Evolutionary conservation across 2,329 filamentous ascomycete genomes (phyloP).

Genomic region (Alternaria sp.): DNA sequence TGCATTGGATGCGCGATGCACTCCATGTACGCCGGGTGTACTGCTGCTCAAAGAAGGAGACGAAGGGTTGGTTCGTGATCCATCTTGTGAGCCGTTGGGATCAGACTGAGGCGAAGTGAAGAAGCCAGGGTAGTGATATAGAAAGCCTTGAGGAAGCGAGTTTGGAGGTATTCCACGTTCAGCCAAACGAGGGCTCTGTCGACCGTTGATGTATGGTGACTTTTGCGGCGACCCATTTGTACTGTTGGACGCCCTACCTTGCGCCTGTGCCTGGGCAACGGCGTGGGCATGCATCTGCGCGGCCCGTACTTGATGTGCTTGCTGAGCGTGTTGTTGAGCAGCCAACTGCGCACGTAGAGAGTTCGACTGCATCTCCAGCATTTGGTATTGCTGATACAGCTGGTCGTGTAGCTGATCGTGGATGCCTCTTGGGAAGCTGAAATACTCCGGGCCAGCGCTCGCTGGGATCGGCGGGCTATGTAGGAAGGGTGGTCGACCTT

Average conservation of each 20-base stretch:
- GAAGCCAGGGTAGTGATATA: conserved; percentile 57
- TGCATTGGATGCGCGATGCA: conserved; percentile 55
- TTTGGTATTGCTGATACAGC: conserved; percentile 59
- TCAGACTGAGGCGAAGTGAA: conserved; percentile 52
- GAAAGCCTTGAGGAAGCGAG: conserved; percentile 51
- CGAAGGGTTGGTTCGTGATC: conserved; percentile 57
- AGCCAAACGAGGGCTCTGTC: conserved; percentile 43
- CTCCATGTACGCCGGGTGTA: conserved; percentile 53
- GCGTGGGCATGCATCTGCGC: conserved; percentile 49
- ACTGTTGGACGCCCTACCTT: conserved; percentile 43
- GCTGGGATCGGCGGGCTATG: conserved; percentile 54
- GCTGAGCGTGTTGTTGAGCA: conserved; percentile 49
- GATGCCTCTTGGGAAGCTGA: conserved; percentile 50
- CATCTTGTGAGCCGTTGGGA: conserved; percentile 51
- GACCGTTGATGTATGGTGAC: conserved; percentile 42
- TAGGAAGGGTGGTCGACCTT: conserved; percentile 50
- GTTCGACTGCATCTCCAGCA: conserved; percentile 55
- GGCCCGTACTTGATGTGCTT: conserved; percentile 49
- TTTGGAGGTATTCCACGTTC: conserved; percentile 42
- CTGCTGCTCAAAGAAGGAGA: conserved; percentile 57
- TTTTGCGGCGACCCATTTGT: conserved; percentile 54
- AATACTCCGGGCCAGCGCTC: conserved; percentile 53
- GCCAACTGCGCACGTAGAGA: conserved; percentile 47
- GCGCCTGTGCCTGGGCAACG: conserved; percentile 48
- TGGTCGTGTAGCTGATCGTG: conserved; percentile 58